Base-by-base conservation (phyloP, 2,329 filamentous ascomycete genomes). In the Lachnellula cervina region DNA sequence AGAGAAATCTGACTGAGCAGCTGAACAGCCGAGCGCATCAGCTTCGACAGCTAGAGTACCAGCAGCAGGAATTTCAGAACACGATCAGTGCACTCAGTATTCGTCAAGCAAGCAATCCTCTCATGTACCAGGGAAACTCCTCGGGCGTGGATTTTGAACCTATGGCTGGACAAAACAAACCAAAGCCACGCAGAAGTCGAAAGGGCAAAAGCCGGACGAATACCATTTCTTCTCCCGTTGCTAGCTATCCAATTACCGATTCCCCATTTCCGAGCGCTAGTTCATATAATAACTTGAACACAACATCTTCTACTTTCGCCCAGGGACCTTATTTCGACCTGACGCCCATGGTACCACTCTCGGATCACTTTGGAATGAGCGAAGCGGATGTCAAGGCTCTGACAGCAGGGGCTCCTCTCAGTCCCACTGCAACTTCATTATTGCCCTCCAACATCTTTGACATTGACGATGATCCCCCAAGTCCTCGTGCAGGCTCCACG, bases 371-470 rank as follows among this genome's bases (percentile, higher is more conserved):
- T 59, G 64, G 69, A 9, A 76, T 84, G 53, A 82, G 81, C 5
- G 86, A 88, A 34, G 79, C 82, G 1, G 84, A 87, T 17, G 72
- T 86, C 4, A 81, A 82, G 56, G 77, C 77, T 17, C 69, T 87
- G 37, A 83, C 79, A 3, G 80, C 78, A 17, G 84, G 82, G 28
- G 88, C 87, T 2, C 87, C 87, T 1, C 81, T 93, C 69, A 92
- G 88, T 64, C 89, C 89, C 1, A 88, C 87, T 4, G 89, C 89
- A 2, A 84, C 87, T 28, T 80, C 86, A 16, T 76, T 93, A 3
- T 73, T 95, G 16, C 89, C 89, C 0, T 88, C 88, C 1, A 83
- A 81, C 57, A 74, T 87, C 4, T 79, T 81, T 54, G 71, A 40
- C 11, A 17, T 73, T 51, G 86, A 88, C 48, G 78, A 85, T 40